phyloP scores from a whole-genome alignment of 1,284 basidiomycete species.

The Melanopsichium pennsylvanicum region DNA sequence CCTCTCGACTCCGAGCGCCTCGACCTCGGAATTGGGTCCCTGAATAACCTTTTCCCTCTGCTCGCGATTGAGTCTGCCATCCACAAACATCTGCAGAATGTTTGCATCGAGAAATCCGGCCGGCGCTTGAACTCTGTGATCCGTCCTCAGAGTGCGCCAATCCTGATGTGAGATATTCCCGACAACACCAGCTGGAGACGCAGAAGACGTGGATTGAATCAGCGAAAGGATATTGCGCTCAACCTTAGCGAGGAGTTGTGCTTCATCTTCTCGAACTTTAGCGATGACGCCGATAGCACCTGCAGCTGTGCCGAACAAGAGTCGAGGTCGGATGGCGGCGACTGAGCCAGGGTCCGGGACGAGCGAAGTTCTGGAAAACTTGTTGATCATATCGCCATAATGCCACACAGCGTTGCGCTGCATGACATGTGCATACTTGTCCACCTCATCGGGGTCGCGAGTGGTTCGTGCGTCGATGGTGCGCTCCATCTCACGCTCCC shows the following conservation, averaged over 20 bases:
- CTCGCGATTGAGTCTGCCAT: conserved; percentile 22
- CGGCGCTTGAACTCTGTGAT: conserved; percentile 53
- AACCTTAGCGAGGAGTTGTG: conserved; percentile 32
- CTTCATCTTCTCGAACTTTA: conserved; percentile 20
- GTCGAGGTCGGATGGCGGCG: conserved; percentile 10
- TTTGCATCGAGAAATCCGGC: conserved; percentile 57
- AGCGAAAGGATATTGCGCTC: conserved; percentile 49
- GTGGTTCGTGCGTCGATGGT: not conserved
- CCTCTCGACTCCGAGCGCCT: conserved; percentile 15
- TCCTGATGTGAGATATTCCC: conserved; percentile 48
- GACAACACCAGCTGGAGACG: conserved; percentile 11
- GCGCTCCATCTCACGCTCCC: conserved; percentile 28
- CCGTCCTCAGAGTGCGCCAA: conserved; percentile 62
- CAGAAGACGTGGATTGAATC: conserved; percentile 8
- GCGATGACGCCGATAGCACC: conserved; percentile 56
- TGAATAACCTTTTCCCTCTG: conserved; percentile 18
- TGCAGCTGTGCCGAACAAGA: conserved; percentile 56
- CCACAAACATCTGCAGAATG: conserved; percentile 40
- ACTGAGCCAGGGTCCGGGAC: conserved; percentile 15
- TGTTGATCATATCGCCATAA: conserved; percentile 63
- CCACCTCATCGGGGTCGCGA: conserved; percentile 2
- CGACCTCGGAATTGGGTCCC: conserved; percentile 14
- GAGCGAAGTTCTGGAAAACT: conserved; percentile 38
- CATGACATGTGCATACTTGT: conserved; percentile 52
- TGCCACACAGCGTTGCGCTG: conserved; percentile 56